phyloP scores from a whole-genome alignment of 164 flowering plant genomes.

The Kalanchoe fedtschenkoi region DNA sequence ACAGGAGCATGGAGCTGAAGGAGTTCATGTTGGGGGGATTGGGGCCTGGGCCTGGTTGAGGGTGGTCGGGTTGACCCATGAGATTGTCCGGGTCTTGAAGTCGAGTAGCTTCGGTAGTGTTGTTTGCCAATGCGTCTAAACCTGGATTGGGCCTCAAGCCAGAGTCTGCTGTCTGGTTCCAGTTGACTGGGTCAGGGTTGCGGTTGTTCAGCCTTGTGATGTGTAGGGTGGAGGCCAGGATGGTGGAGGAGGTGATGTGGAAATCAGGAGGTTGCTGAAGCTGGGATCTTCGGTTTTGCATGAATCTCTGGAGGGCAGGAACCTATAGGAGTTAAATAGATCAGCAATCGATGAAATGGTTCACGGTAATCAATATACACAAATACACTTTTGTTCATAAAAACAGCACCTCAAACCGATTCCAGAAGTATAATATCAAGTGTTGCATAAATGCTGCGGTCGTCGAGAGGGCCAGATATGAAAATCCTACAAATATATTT shows the following conservation, averaged over 20 bases:
- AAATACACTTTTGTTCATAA: background rate
- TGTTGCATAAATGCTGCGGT: constrained; percentile 95
- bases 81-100: constrained; percentile 28
- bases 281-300: constrained; percentile 65
- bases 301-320: constrained; percentile 83
- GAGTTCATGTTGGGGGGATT: constrained; percentile 25
- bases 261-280: constrained; percentile 82
- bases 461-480: constrained; percentile 84
- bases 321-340: constrained; percentile 31
- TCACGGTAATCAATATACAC: background rate
- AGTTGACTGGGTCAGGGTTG: constrained; percentile 27
- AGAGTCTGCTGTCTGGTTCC: constrained; percentile 24
- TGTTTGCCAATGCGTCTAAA: constrained; percentile 19
- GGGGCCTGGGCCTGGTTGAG: background rate
- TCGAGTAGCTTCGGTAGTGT: constrained; percentile 16
- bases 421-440: constrained; percentile 90
- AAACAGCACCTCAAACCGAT: constrained; percentile 78
- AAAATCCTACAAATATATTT: constrained; percentile 47
- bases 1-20: constrained; percentile 64
- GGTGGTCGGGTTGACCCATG: constrained; percentile 28
- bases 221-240: constrained; percentile 92
- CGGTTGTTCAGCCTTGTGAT: constrained; percentile 78
- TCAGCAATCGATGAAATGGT: background rate
- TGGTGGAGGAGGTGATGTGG: constrained; percentile 83
- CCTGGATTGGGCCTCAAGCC: constrained; percentile 24